A percentile compares a stretch with the other conserved stretches of the same genome.
Conservation (phyloP, 2,329 filamentous ascomycete genomes). For the Calonectria leucothoes region DNA sequence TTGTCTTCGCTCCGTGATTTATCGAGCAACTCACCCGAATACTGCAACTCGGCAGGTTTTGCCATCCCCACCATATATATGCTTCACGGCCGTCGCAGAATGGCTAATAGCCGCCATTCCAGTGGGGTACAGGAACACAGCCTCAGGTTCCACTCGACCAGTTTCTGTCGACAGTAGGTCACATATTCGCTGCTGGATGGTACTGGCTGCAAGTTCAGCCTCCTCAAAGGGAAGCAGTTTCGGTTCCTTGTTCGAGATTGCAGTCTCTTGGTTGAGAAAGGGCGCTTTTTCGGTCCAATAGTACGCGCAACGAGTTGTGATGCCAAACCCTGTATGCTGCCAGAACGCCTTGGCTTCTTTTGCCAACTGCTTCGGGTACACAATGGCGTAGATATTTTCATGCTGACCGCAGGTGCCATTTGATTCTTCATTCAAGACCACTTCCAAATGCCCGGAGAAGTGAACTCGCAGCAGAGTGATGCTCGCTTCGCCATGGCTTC, state of each 20-base stretch:
- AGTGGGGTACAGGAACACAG: slow-evolving; percentile 61
- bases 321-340: slow-evolving; percentile 44
- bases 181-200: slow-evolving; percentile 33
- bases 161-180: slow-evolving; percentile 31
- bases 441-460: slow-evolving; percentile 22
- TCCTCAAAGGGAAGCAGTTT: slow-evolving; percentile 6
- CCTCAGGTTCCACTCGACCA: slow-evolving; percentile 28
- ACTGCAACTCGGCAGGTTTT: slow-evolving; percentile 35
- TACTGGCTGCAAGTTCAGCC: slow-evolving; percentile 16
- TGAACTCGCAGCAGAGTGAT: slow-evolving; percentile 14
- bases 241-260: neutral
- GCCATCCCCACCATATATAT: neutral
- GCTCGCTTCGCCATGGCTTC: neutral
- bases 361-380: slow-evolving; percentile 26
- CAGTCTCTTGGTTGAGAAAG: slow-evolving; percentile 22
- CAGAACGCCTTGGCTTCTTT: slow-evolving; percentile 43
- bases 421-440: neutral
- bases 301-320: slow-evolving; percentile 43
- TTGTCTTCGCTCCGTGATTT: neutral
- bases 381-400: slow-evolving; percentile 29
- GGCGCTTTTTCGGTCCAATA: slow-evolving; percentile 39
- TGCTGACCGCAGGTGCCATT: neutral
- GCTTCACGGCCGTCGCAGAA: slow-evolving; percentile 28
- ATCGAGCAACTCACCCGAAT: slow-evolving; percentile 37
- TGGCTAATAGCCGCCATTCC: slow-evolving; percentile 63